Conservation (phyloP, 768 basidiomycete species). For the Trametopsis cervina region DNA sequence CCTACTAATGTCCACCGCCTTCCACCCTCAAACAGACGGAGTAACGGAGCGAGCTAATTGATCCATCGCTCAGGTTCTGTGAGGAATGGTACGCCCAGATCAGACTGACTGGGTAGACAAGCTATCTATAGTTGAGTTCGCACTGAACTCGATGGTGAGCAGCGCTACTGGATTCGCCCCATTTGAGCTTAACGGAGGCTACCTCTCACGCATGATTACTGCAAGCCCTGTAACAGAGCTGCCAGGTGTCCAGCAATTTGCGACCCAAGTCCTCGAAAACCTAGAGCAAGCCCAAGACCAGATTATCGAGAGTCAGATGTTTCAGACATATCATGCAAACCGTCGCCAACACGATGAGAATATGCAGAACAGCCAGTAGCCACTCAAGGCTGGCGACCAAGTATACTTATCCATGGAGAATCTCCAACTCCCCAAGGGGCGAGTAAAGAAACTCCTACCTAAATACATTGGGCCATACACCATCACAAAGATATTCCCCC, state of each 20-base stretch:
- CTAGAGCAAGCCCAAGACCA: conserved; percentile 29
- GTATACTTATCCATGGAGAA: conserved; percentile 34
- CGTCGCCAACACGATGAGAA: neutral
- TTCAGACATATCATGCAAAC: conserved; percentile 26
- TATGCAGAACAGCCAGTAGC: neutral
- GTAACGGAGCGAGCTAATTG: no score
- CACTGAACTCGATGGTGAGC: conserved; percentile 27
- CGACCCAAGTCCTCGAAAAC: conserved; percentile 15
- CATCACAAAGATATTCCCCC: conserved; percentile 16
- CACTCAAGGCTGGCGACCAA: conserved; percentile 16
- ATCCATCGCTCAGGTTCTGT: conserved; percentile 14
- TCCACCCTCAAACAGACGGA: no score
- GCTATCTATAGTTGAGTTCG: conserved; percentile 31
- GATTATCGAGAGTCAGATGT: conserved; percentile 25
- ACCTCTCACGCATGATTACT: conserved; percentile 10
- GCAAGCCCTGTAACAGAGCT: conserved; percentile 16
- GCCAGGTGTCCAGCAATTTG: conserved; percentile 21
- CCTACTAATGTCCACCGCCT: conserved; percentile 20
- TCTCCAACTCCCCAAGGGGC: conserved; percentile 26
- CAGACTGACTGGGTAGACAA: conserved; percentile 25
- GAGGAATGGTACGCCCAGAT: conserved; percentile 6
- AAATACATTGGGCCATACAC: conserved; percentile 34
- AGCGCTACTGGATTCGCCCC: conserved; percentile 30
- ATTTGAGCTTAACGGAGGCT: conserved; percentile 21
- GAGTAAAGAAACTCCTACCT: conserved; percentile 29